Percentiles rank a stretch among this genome's conserved stretches.
Evolutionary conservation across 306 rosid species (phyloP).

Genomic region (Quercus cerris): DNA sequence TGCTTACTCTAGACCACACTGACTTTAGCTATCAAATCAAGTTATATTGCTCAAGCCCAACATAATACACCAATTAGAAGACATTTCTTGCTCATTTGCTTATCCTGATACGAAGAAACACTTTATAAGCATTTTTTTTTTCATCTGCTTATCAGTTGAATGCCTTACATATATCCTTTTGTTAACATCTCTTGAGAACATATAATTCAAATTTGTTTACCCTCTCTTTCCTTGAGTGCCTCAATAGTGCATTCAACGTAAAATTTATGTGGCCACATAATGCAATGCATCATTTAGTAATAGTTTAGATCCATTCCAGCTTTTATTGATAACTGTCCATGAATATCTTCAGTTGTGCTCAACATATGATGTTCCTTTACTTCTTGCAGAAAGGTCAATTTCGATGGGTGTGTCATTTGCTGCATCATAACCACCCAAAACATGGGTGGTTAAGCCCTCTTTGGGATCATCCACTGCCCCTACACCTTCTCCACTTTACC

Average conservation of each 20-base stretch:
- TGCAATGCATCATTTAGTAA: background rate
- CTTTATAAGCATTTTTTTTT: background rate
- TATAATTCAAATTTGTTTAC: too few species aligned
- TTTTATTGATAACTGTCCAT: conserved; percentile 6
- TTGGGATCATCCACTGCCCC: conserved; percentile 39
- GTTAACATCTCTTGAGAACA: too few species aligned
- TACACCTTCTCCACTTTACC: conserved; percentile 54
- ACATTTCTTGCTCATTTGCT: background rate
- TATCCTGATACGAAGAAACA: background rate
- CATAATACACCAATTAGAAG: background rate
- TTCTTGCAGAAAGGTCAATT: conserved; percentile 55
- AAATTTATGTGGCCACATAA: background rate
- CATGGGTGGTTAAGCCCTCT: conserved; percentile 32
- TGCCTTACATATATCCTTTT: background rate
- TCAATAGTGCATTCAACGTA: background rate
- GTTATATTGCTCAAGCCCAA: too few species aligned
- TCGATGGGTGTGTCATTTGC: conserved; percentile 40
- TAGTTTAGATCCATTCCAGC: background rate
- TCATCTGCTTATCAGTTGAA: background rate
- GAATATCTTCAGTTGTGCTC: background rate
- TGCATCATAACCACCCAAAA: conserved; percentile 32
- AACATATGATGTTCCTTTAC: conserved; percentile 6
- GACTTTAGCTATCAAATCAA: too few species aligned
- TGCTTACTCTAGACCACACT: too few species aligned
- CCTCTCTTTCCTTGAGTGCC: background rate